Base-by-base conservation (phyloP, 768 basidiomycete species). In the Albatrellus ellisii region DNA sequence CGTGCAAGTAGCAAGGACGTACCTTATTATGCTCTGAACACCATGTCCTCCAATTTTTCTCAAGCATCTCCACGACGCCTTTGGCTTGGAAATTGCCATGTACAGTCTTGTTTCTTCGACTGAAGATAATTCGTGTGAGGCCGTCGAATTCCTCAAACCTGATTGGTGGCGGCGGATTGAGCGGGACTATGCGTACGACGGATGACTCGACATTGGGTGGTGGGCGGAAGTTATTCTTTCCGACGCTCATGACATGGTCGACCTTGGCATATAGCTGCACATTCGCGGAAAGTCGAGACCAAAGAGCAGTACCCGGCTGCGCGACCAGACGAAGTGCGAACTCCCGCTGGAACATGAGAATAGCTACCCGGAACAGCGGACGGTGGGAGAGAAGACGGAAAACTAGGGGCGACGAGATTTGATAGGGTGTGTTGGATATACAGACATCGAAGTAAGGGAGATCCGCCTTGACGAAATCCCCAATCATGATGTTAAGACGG, bases 321-420 rank as follows among this genome's bases (percentile, higher is more conserved):
- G 94, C 94, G 31, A 86, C 78, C 9, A 99, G 73, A 1, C 95
- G 82, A 46, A 92, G 69, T 0, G 95, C 95, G 55, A 99, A 99
- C 62, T 99, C 95, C 43, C 91, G 83, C 64, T 99, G 95, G 67
- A 99, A 99, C 95, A 99, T 99, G 65, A 99, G 84, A 47, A 99
- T 89, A 26, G 90, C 88, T 44, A 85, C 77, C 20, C 94, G 88
- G 58, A 86, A 89, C 33, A 97, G 68, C 0, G 95, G 95, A 2
- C 95, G 84, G 54, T 97, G 91, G 2, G 95, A 98, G 37, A 98
- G 78, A 26, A 99, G 75, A 46, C 88, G 86, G 72, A 99, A 99
- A 42, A 97, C 83, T 38, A 99, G 80, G 4, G 92, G 88, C 0
- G 95, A 98, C 2, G 95, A 98, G 53, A 99, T 99, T 61, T 98